Evolutionary conservation across 768 basidiomycete species (phyloP).

Genomic region (Clathrus columnatus): DNA sequence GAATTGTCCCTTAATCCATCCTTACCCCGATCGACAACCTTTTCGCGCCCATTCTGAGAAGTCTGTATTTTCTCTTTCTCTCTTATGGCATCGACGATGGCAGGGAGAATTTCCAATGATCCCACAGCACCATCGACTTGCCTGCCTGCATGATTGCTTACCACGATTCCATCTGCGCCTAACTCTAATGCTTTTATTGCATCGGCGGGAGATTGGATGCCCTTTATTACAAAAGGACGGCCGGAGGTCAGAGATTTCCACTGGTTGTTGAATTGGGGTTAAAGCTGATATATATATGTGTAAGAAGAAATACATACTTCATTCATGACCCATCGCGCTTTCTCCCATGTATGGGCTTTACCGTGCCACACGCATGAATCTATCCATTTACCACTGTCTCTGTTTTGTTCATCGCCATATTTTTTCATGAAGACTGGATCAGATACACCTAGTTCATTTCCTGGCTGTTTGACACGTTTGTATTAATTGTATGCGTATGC

Average conservation of each 20-base stretch:
- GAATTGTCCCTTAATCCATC: no score
- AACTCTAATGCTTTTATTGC: constrained; percentile 37
- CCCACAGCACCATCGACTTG: constrained; percentile 50
- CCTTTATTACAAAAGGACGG: constrained; percentile 46
- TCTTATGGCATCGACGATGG: constrained; percentile 42
- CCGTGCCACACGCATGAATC: constrained; percentile 41
- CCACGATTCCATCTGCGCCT: constrained; percentile 47
- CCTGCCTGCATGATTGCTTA: constrained; percentile 46
- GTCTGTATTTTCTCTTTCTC: constrained; percentile 27
- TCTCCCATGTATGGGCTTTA: constrained; percentile 44
- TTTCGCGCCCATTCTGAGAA: no score
- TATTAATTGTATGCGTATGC: background rate
- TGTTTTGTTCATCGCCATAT: constrained; percentile 30
- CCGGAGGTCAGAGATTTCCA: constrained; percentile 41
- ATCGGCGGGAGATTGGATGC: constrained; percentile 40
- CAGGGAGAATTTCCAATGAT: constrained; percentile 41
- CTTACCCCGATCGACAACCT: background rate
- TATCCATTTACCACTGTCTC: constrained; percentile 40
- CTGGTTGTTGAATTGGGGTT: constrained; percentile 14
- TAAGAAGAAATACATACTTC: constrained; percentile 21
- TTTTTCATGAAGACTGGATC: constrained; percentile 46
- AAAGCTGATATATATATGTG: background rate
- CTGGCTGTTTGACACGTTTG: constrained; percentile 20
- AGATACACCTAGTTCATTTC: constrained; percentile 37
- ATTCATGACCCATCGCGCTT: constrained; percentile 40